Evolutionary conservation across 331 rosid genomes (phyloP).

Genomic region (Quercus phellos): DNA sequence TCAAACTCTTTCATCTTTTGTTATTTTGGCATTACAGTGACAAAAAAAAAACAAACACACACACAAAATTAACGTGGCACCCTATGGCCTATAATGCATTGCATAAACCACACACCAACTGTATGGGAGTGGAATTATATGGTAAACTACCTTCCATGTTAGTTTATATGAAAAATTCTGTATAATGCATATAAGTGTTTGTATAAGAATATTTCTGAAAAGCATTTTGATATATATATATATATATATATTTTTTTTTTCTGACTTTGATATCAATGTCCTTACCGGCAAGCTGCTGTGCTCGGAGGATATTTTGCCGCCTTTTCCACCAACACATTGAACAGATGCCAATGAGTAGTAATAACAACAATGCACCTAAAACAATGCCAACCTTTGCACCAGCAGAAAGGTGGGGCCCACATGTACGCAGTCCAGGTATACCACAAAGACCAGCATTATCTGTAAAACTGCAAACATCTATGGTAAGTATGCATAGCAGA

Average conservation of each 20-base stretch:
- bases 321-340: constrained; percentile 90
- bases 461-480: constrained; percentile 65
- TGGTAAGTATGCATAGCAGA: constrained; percentile 1
- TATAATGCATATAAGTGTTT: background rate
- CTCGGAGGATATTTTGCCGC: constrained; percentile 76
- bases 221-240: background rate
- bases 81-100: background rate
- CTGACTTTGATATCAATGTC: background rate
- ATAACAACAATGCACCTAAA: constrained; percentile 41
- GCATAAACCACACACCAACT: too few species aligned
- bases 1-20: background rate
- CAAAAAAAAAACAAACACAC: background rate
- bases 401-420: constrained; percentile 68
- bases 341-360: constrained; percentile 50
- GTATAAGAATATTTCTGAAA: background rate
- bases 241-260: too few species aligned
- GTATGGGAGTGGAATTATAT: too few species aligned
- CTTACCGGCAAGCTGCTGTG: constrained; percentile 80
- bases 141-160: background rate
- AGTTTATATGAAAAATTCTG: background rate
- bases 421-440: constrained; percentile 75
- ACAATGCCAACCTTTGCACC: constrained; percentile 75
- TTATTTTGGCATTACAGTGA: background rate
- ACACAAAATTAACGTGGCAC: background rate
- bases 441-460: constrained; percentile 94